phyloP scores from a whole-genome alignment of 352 stramenopile species.

The Globisporangium polare region DNA sequence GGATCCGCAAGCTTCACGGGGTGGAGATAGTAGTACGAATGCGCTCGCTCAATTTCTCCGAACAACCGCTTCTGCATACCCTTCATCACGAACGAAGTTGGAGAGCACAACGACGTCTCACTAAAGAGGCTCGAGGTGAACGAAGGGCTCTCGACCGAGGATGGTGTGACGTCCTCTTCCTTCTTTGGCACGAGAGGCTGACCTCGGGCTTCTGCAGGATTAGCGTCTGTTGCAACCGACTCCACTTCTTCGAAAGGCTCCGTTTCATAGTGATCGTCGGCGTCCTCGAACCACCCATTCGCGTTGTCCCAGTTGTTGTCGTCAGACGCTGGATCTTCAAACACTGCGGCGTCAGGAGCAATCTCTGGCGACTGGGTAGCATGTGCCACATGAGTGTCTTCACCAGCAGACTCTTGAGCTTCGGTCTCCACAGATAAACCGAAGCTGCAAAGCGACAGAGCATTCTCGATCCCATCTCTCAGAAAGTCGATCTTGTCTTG shows the following conservation, averaged over 20 bases:
- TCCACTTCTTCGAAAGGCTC: slow-evolving; percentile 6
- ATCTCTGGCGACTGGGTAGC: not conserved
- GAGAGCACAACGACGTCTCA: slow-evolving; percentile 32
- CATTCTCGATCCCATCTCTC: slow-evolving; percentile 10
- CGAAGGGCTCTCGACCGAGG: slow-evolving; percentile 23
- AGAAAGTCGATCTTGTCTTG: slow-evolving; percentile 1
- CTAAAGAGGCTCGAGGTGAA: slow-evolving; percentile 43
- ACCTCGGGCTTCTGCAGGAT: slow-evolving; percentile 18
- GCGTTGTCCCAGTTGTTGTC: slow-evolving; percentile 8
- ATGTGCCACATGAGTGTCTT: not conserved
- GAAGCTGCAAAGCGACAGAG: slow-evolving; percentile 2
- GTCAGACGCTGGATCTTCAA: slow-evolving; percentile 1
- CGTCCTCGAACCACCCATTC: slow-evolving; percentile 9
- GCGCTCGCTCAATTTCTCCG: slow-evolving; percentile 57
- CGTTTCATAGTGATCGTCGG: slow-evolving; percentile 8
- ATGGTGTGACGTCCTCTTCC: slow-evolving; percentile 12
- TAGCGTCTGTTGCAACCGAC: slow-evolving; percentile 1
- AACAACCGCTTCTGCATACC: slow-evolving; percentile 56
- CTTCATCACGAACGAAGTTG: slow-evolving; percentile 63
- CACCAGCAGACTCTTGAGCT: not conserved
- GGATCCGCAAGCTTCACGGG: slow-evolving; percentile 21
- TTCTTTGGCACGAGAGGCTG: slow-evolving; percentile 23
- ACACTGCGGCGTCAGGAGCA: not conserved
- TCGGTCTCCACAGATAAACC: not conserved
- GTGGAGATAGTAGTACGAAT: slow-evolving; percentile 74